These are phyloP conservation scores for Neurospora hispaniola DNA, from an alignment of 495 filamentous ascomycete species.

Conservation along the genomic window DNA sequence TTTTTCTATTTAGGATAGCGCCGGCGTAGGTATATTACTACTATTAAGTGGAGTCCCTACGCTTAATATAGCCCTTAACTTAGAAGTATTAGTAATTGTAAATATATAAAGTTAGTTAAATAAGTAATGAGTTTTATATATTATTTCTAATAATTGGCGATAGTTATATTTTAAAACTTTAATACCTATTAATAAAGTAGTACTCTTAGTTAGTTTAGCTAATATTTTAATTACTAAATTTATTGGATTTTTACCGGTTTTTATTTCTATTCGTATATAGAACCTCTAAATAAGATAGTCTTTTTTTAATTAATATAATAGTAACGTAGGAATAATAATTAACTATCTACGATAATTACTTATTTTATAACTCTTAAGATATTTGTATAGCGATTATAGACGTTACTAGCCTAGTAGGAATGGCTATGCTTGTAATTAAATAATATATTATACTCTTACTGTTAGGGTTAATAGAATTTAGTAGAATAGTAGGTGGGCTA, in stretches of 20 bases:
- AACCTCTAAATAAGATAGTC: neutral
- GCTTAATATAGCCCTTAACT: too few species aligned
- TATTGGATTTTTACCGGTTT: neutral
- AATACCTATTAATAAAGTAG: neutral
- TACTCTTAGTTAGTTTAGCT: neutral
- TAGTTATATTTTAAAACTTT: neutral
- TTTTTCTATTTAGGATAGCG: neutral
- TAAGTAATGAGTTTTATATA: neutral
- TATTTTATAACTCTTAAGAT: neutral
- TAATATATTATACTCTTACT: neutral
- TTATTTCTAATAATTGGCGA: neutral
- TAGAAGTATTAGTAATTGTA: too few species aligned
- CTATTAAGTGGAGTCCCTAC: too few species aligned
- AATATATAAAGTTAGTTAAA: neutral
- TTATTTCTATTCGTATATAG: neutral
- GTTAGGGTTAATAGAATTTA: neutral
- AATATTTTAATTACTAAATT: neutral
- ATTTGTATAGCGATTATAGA: neutral
- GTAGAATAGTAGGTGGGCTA: neutral
- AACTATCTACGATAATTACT: neutral
- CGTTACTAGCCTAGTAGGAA: neutral
- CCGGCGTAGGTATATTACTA: too few species aligned
- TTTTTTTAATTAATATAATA: neutral
- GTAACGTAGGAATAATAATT: neutral
- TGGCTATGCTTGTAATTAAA: neutral